Evolutionary conservation across 2,329 filamentous ascomycete genomes (phyloP), one percentile per base, ranked within the genome.

Genomic region (Metarhizium humberi): DNA sequence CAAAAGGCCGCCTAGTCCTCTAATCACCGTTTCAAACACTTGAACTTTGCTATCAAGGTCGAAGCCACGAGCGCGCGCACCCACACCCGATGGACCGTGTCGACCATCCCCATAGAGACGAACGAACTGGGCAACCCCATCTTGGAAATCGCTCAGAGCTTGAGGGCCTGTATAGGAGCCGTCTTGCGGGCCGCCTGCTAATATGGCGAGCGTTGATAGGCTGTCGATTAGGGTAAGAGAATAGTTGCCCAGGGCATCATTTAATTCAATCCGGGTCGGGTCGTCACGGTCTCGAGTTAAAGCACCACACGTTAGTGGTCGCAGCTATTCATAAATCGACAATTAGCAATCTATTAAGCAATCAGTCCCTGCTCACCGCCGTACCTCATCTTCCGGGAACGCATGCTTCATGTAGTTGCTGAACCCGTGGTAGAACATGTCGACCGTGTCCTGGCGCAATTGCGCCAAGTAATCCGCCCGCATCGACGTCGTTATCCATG

Each of bases 41-140:
- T 99, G 92, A 2, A 99, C 94, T 72, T 97, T 99, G 74, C 92
- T 96, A 71, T 99, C 92, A 45, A 96, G 76, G 69, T 99, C 90
- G 65, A 99, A 99, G 0, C 91, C 94, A 54, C 84, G 81, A 3
- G 85, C 85, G 60, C 90, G 79, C 56, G 80, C 76, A 3, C 92
- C 92, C 65, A 82, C 78, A 6, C 88, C 90, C 5, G 78, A 78
- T 14, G 81, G 76, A 3, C 88, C 86, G 8, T 77, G 72, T 34
- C 84, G 84, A 2, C 92, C 92, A 70, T 96, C 92, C 4, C 92
- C 92, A 69, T 96, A 97, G 62, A 94, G 77, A 60, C 83, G 76
- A 3, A 96, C 87, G 62, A 97, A 76, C 52, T 85, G 78, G 57
- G 81, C 78, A 32, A 96, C 80, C 25, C 90, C 90, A 58, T 88